Conservation (phyloP, 768 basidiomycete genomes). For the Mycena albidolilacea region DNA sequence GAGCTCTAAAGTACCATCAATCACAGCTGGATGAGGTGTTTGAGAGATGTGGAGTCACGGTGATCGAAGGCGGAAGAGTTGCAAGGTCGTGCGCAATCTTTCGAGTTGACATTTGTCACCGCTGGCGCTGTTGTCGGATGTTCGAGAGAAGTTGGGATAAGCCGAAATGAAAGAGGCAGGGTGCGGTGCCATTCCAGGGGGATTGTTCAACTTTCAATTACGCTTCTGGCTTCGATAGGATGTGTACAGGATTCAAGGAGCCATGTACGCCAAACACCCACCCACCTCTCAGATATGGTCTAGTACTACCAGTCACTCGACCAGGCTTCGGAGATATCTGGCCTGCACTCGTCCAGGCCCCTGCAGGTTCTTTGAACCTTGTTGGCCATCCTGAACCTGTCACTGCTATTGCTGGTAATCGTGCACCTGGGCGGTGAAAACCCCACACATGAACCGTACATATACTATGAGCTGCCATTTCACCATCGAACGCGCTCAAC, state of each 20-base stretch:
- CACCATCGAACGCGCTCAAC: neutral
- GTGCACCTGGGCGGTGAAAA: neutral
- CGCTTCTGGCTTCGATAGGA: neutral
- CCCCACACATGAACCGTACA: conserved; percentile 1
- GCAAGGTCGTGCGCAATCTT: too few species aligned
- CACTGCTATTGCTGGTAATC: neutral
- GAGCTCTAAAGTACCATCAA: too few species aligned
- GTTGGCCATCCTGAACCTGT: neutral
- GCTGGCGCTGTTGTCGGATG: too few species aligned
- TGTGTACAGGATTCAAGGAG: neutral
- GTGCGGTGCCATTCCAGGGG: neutral
- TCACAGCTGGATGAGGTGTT: too few species aligned
- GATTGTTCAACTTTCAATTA: neutral
- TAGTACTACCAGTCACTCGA: conserved; percentile 13
- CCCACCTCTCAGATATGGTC: conserved; percentile 1
- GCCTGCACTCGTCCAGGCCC: conserved; percentile 2
- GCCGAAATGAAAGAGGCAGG: neutral
- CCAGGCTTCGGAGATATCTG: neutral
- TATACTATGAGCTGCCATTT: neutral
- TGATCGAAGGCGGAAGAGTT: too few species aligned
- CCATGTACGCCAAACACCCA: neutral
- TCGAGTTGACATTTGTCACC: too few species aligned
- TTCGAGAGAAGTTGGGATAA: too few species aligned
- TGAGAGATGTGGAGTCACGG: too few species aligned
- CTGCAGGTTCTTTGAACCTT: conserved; percentile 3